These are phyloP conservation scores for Plasmodium gallinaceum DNA, from an alignment of 169 alveolate species.

Conservation along the genomic window DNA sequence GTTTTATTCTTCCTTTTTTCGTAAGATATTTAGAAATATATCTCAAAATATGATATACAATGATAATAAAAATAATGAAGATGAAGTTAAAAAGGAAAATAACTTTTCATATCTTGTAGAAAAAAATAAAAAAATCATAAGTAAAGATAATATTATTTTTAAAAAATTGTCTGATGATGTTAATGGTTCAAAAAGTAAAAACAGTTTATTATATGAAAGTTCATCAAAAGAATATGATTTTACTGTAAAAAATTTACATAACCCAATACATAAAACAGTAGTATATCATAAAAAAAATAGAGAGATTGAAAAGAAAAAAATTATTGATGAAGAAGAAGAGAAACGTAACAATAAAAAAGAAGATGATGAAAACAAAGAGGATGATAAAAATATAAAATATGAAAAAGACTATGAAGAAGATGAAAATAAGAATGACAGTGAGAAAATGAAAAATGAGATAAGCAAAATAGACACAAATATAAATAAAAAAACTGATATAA, in stretches of 20 bases:
- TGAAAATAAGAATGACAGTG: neutral
- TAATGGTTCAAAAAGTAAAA: neutral
- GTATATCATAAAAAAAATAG: too few relatives aligned
- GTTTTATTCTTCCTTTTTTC: slow-evolving; percentile 34
- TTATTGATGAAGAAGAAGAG: neutral
- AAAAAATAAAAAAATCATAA: neutral
- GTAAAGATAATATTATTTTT: too few relatives aligned
- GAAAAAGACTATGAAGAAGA: neutral
- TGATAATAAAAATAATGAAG: neutral
- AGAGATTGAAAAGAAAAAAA: too few relatives aligned
- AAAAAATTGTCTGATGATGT: too few relatives aligned
- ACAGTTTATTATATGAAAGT: neutral
- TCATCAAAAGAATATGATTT: too few relatives aligned
- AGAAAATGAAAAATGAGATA: neutral
- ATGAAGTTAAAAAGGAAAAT: neutral
- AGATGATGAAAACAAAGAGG: neutral
- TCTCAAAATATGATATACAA: slow-evolving; percentile 28
- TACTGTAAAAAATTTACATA: neutral
- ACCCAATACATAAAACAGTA: too few relatives aligned
- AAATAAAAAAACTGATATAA: neutral
- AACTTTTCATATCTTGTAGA: neutral
- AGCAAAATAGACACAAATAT: neutral
- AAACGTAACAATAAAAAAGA: neutral
- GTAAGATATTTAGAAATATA: slow-evolving; percentile 31
- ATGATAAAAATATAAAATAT: neutral